Evolutionary conservation across 495 filamentous ascomycete genomes (phyloP), one percentile per base, ranked within the genome.

Genomic region (Aspergillus leporis): DNA sequence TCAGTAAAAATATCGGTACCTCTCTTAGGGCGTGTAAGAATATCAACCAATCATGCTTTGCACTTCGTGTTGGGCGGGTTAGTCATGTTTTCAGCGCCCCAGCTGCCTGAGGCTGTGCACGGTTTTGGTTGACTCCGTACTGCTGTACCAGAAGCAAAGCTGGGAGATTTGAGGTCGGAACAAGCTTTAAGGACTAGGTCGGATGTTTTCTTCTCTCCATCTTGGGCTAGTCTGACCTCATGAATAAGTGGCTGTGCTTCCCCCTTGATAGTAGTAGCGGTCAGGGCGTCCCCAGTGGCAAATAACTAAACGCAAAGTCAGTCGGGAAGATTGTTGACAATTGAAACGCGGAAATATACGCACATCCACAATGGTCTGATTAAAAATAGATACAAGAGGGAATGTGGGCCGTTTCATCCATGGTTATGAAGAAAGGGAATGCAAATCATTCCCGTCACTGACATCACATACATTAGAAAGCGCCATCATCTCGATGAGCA

Each of bases 31-130:
- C 13, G 10, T 8, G n/a, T 12, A 36, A 10, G 13, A 3, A 51
- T 10, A 18, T 19, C 18, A 25, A 51, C 31, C 51, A 34, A 23
- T 53, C 51, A 40, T 21, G 10, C 21, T 8, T 10, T 1, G 13
- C 10, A 23, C 13, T 4, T 47, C 19, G 43, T 47, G 43, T 47
- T 47, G 7, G 43, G 18, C 9, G 9, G 13, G 40, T 45, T 18
- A 19, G 41, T 45, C 41, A 45, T 45, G n/a, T 14, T 45, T 45
- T 9, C 36, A 18, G 36, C n/a, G 51, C 51, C 52, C 52, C n/a
- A n/a, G n/a, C n/a, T 54, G 52, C 38, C 21, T 30, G 52, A 19
- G 52, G 52, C 52, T 43, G 52, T 54, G 52, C 52, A 36, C 13
- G n/a, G 13, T 36, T 28, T 21, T 19, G 25, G 48, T 14, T 5